Evolutionary conservation across 1,284 basidiomycete species (phyloP), one percentile per base, ranked within the genome.

Genomic region (Gomphus bonarii): DNA sequence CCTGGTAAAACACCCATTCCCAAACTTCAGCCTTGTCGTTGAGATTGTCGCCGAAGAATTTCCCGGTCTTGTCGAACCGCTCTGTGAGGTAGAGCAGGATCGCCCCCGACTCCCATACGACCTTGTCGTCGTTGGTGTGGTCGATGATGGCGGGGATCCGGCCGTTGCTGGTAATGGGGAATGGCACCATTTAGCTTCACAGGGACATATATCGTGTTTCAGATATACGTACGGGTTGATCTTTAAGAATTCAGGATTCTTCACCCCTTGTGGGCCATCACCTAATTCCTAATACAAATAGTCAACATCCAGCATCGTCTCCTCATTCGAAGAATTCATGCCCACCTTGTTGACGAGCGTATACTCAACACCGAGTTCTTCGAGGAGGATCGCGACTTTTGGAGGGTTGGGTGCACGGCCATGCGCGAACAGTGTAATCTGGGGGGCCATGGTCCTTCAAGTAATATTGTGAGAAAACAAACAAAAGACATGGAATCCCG

Each of bases 351-450:
- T 30, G 3, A 25, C 40, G 14, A 57, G n/a, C 8, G 3, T 30
- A 50, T 57, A 57, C 1, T 43, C 49, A 25, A 57, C 25, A 16
- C 49, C 49, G 4, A 90, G 75, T 65, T 89, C 88, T 65, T 88
- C 87, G 43, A 88, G 77, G 47, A 80, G 68, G 63, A 83, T 72
- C 10, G 79, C 76, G n/a, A 72, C 74, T 65, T 82, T 82, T 66
- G 75, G 66, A n/a, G 88, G 84, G 61, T 88, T 90, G 16, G 88
- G 85, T 0, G 86, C 88, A 18, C 68, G 60, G 2, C 66, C 72
- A 18, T 57, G 55, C 18, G n/a, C 47, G 28, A 38, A 57, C 11
- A 57, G 35, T 35, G 33, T 35, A 7, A 35, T 12, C 49, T 51
- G 28, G 11, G 48, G 47, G 9, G 55, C 22, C 55, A 57, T 57